Conservation (phyloP, 2,329 filamentous ascomycete genomes). For the Xylariaceae sp. region DNA sequence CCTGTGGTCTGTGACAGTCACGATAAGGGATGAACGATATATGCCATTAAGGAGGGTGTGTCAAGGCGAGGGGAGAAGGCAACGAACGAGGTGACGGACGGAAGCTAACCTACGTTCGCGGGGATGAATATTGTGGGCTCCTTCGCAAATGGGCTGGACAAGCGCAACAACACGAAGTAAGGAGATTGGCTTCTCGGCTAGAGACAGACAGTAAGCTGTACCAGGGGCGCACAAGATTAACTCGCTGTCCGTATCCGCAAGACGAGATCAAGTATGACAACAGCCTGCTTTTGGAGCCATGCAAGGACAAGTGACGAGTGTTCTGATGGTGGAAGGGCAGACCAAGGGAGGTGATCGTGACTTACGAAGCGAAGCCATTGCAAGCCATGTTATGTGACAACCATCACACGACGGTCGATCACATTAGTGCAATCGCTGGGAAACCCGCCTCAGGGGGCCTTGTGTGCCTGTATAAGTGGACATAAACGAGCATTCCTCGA, state of each 20-base stretch:
- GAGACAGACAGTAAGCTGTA: background rate
- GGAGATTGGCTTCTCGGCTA: conserved; percentile 7
- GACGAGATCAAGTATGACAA: conserved; percentile 16
- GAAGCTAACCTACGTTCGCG: background rate
- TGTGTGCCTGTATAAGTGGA: background rate
- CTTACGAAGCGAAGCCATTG: background rate
- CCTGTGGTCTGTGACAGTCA: background rate
- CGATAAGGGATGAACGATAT: background rate
- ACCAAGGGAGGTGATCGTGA: background rate
- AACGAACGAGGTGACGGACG: background rate
- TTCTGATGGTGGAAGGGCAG: conserved; percentile 1
- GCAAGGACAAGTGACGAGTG: conserved; percentile 5
- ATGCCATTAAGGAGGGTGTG: background rate
- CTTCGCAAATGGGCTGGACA: conserved; percentile 6
- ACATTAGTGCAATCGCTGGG: too few species aligned
- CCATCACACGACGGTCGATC: conserved; percentile 1
- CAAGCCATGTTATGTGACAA: too few species aligned
- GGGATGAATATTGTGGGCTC: background rate
- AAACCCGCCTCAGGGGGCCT: too few species aligned
- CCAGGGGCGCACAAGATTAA: conserved; percentile 11
- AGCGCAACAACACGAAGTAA: conserved; percentile 8
- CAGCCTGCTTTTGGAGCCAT: conserved; percentile 2
- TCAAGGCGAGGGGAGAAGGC: background rate
- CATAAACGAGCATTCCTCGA: conserved; percentile 9
- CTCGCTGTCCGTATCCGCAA: conserved; percentile 16